phyloP scores from a whole-genome alignment of 2,329 filamentous ascomycete genomes.

The Trichoderma afroharzianum region DNA sequence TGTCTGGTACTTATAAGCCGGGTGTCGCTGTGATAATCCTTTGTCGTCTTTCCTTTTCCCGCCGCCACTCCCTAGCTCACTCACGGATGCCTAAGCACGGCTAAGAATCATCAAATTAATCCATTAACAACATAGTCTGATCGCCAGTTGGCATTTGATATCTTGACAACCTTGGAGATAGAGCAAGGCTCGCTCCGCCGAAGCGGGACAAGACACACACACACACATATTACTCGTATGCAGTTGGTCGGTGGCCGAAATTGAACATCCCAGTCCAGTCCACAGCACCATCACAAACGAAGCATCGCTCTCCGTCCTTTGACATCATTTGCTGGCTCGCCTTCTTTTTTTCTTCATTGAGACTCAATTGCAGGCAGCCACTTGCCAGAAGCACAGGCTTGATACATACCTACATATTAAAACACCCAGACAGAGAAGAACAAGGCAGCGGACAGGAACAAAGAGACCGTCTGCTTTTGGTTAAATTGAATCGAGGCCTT shows the following conservation, averaged over 20 bases:
- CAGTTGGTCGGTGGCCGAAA: background rate
- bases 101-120: background rate
- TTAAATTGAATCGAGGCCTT: background rate
- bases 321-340: background rate
- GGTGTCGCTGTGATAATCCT: background rate
- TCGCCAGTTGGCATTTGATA: background rate
- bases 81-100: background rate
- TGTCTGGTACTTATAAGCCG: background rate
- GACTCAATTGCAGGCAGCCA: background rate
- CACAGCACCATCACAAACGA: background rate
- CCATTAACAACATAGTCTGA: background rate
- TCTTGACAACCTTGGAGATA: background rate
- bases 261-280: background rate
- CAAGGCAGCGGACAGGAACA: background rate
- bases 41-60: background rate
- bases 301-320: background rate
- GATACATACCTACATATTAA: background rate
- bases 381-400: background rate
- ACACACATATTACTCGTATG: too few species aligned
- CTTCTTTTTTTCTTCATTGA: background rate
- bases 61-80: background rate
- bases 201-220: background rate
- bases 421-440: background rate
- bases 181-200: background rate
- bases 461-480: background rate